Conservation (phyloP, 306 rosid genomes). For the Vigna hirtella region DNA sequence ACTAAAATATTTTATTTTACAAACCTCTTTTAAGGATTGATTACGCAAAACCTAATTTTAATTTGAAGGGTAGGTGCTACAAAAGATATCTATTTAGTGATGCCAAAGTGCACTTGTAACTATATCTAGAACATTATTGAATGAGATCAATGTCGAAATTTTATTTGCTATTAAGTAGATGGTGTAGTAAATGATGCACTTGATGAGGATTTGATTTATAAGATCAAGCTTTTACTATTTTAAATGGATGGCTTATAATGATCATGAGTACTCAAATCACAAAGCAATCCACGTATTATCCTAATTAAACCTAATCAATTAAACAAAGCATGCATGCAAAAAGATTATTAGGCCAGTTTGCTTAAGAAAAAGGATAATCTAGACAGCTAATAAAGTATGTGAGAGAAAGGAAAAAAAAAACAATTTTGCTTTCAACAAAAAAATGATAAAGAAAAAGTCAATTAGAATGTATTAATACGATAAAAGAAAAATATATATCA, state of each 20-base stretch:
- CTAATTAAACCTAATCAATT: not conserved
- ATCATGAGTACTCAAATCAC: not conserved
- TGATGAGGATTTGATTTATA: not conserved
- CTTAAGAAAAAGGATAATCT: not conserved
- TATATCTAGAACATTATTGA: slow-evolving; percentile 1
- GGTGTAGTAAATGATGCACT: slow-evolving; percentile 17
- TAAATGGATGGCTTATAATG: slow-evolving; percentile 6
- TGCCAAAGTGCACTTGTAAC: slow-evolving; percentile 17
- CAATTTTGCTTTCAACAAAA: not conserved
- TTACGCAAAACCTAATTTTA: no score
- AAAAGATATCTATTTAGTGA: not conserved
- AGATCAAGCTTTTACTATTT: slow-evolving; percentile 11
- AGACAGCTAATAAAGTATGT: not conserved
- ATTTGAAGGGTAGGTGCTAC: not conserved
- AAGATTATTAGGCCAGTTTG: slow-evolving; percentile 1
- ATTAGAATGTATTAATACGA: not conserved
- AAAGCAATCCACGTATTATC: slow-evolving; percentile 17
- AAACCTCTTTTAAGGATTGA: no score
- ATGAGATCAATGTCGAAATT: slow-evolving; percentile 22
- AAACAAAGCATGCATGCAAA: slow-evolving; percentile 33
- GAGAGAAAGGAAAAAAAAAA: not conserved
- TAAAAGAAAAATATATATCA: not conserved
- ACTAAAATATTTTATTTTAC: no score
- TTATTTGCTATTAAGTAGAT: slow-evolving; percentile 17
- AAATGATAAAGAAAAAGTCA: not conserved